Evolutionary conservation across 2,329 filamentous ascomycete species (phyloP).

Genomic region (Nakataea oryzae): DNA sequence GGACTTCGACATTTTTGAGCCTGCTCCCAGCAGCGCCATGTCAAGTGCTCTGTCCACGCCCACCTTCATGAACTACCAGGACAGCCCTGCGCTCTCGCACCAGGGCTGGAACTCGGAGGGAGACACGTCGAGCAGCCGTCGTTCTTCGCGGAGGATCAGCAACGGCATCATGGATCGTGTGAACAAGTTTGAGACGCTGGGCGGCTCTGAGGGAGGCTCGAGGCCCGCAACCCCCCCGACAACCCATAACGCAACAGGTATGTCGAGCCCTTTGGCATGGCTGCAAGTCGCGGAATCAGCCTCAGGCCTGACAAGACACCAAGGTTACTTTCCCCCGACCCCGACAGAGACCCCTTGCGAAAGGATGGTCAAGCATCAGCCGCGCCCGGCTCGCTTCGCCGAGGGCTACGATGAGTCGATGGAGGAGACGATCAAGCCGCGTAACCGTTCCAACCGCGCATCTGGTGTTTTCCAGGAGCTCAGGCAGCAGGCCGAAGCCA

Average conservation of each 20-base stretch:
- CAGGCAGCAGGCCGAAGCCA: conserved; percentile 42
- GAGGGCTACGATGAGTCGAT: conserved; percentile 55
- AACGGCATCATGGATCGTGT: conserved; percentile 51
- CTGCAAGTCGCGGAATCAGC: neutral
- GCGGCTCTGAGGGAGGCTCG: conserved; percentile 25
- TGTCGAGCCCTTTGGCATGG: conserved; percentile 16
- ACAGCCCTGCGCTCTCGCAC: conserved; percentile 29
- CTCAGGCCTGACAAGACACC: neutral
- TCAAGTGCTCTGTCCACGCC: conserved; percentile 38
- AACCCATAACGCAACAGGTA: conserved; percentile 49
- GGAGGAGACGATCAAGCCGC: conserved; percentile 55
- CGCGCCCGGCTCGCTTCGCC: conserved; percentile 38
- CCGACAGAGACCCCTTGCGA: conserved; percentile 54
- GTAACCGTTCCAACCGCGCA: conserved; percentile 23
- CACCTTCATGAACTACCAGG: conserved; percentile 37
- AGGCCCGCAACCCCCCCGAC: conserved; percentile 53
- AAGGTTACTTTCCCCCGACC: conserved; percentile 57
- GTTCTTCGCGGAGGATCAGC: conserved; percentile 41
- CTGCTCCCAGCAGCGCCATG: conserved; percentile 31
- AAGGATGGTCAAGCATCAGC: conserved; percentile 27
- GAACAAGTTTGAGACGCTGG: conserved; percentile 46
- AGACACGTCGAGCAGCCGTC: conserved; percentile 30
- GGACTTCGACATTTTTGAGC: conserved; percentile 42
- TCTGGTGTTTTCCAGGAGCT: conserved; percentile 49
- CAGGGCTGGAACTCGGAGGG: conserved; percentile 40